A percentile compares a stretch with the other conserved stretches of the same genome.
phyloP scores from a whole-genome alignment of 768 basidiomycete genomes.

The Amanita thiersii region DNA sequence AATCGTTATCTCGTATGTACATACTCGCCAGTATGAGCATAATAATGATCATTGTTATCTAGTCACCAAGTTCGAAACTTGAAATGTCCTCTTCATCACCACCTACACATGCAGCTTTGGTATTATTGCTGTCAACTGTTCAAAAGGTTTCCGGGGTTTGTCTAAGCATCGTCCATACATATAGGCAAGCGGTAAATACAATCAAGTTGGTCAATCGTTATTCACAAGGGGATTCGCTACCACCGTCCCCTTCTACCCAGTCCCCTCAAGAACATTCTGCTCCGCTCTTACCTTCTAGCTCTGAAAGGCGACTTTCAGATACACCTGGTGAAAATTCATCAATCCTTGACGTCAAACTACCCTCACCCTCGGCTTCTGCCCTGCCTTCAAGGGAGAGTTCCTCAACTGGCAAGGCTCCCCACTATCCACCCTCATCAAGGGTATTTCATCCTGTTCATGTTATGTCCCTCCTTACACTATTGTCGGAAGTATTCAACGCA shows the following conservation, averaged over 20 bases:
- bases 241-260: slow-evolving; percentile 5
- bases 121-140: slow-evolving; percentile 67
- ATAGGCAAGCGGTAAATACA: slow-evolving; percentile 55
- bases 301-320: too few species aligned
- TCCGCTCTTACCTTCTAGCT: not conserved
- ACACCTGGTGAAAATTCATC: too few species aligned
- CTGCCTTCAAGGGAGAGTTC: not conserved
- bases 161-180: slow-evolving; percentile 58
- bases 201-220: slow-evolving; percentile 58
- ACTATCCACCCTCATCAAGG: not conserved
- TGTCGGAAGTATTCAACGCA: slow-evolving; percentile 41
- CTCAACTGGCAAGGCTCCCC: not conserved
- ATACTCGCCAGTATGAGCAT: slow-evolving; percentile 1
- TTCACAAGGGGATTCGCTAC: slow-evolving; percentile 16
- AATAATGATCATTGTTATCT: too few species aligned
- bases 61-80: too few species aligned
- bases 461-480: slow-evolving; percentile 33
- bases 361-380: not conserved
- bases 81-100: slow-evolving; percentile 29
- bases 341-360: not conserved
- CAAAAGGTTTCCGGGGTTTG: slow-evolving; percentile 65
- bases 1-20: slow-evolving; percentile 21
- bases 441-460: too few species aligned
- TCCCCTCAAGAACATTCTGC: slow-evolving; percentile 8
- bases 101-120: slow-evolving; percentile 47